Evolutionary conservation across 805 yeast species (phyloP).

Genomic region (Metschnikowia matae): DNA sequence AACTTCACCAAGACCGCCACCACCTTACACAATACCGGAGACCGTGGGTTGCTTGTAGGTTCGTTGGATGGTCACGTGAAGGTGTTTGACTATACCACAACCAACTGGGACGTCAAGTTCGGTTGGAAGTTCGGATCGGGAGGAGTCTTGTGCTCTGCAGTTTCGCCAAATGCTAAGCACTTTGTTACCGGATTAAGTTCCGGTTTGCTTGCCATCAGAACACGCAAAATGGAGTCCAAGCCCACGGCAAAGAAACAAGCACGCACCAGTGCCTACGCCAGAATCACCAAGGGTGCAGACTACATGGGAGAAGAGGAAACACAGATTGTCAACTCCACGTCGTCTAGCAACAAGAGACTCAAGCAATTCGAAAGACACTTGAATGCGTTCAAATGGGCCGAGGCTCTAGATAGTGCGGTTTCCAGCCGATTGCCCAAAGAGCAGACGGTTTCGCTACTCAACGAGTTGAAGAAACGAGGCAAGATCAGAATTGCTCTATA

Average conservation of each 20-base stretch:
- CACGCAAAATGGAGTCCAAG: slow-evolving; percentile 67
- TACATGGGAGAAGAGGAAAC: slow-evolving; percentile 88
- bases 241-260: slow-evolving; percentile 45
- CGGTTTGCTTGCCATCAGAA: slow-evolving; percentile 84
- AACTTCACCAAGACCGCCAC: slow-evolving; percentile 95
- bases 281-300: slow-evolving; percentile 88
- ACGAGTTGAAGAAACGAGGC: slow-evolving; percentile 84
- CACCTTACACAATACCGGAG: slow-evolving; percentile 68
- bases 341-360: slow-evolving; percentile 52
- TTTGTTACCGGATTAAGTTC: slow-evolving; percentile 88
- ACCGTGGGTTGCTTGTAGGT: slow-evolving; percentile 83
- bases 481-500: slow-evolving; percentile 77
- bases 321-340: slow-evolving; percentile 56
- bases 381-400: slow-evolving; percentile 87
- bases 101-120: slow-evolving; percentile 82
- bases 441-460: slow-evolving; percentile 73
- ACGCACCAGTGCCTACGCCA: slow-evolving; percentile 62
- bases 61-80: slow-evolving; percentile 97
- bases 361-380: slow-evolving; percentile 80
- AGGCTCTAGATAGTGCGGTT: slow-evolving; percentile 86
- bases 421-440: slow-evolving; percentile 75
- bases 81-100: slow-evolving; percentile 72
- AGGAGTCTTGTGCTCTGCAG: slow-evolving; percentile 84
- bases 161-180: slow-evolving; percentile 80
- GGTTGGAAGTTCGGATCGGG: slow-evolving; percentile 95